phyloP scores from a whole-genome alignment of 139 green algal species.

The Coelastrella sp. region DNA sequence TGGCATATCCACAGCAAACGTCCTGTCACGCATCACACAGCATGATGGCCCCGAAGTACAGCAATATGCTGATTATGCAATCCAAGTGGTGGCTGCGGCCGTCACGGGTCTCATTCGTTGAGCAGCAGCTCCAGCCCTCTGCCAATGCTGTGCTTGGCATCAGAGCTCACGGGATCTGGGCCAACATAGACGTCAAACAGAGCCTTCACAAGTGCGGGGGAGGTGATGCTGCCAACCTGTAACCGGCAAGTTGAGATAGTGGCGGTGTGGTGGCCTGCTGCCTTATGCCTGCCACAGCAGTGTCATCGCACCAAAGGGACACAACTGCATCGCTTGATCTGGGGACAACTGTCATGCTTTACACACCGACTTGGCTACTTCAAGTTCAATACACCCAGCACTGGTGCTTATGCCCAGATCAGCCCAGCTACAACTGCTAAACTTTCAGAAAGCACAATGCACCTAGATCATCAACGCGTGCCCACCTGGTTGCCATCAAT shows the following conservation, averaged over 20 bases:
- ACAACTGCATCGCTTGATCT: no score
- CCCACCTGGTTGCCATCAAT: slow-evolving; percentile 70
- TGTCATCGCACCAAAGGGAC: background rate
- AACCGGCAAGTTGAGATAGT: background rate
- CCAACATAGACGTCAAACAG: slow-evolving; percentile 85
- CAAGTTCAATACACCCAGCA: no score
- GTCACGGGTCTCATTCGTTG: slow-evolving; percentile 18
- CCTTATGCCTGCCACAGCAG: background rate
- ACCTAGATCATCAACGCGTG: background rate
- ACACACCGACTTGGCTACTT: no score
- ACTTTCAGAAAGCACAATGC: no score
- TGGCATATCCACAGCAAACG: no score
- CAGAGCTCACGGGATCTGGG: slow-evolving; percentile 65
- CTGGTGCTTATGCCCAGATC: no score
- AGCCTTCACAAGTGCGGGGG: slow-evolving; percentile 58
- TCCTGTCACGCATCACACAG: no score
- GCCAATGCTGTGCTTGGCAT: slow-evolving; percentile 74
- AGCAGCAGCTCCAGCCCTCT: slow-evolving; percentile 58
- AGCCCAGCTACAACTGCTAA: no score
- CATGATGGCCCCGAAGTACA: no score
- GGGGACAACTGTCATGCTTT: no score
- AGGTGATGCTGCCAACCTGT: slow-evolving; percentile 66
- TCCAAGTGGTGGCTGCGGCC: no score
- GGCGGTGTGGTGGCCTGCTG: background rate
- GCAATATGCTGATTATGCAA: no score